Conservation (phyloP, 305 asterid species). For the Solanum aculeatissimum region DNA sequence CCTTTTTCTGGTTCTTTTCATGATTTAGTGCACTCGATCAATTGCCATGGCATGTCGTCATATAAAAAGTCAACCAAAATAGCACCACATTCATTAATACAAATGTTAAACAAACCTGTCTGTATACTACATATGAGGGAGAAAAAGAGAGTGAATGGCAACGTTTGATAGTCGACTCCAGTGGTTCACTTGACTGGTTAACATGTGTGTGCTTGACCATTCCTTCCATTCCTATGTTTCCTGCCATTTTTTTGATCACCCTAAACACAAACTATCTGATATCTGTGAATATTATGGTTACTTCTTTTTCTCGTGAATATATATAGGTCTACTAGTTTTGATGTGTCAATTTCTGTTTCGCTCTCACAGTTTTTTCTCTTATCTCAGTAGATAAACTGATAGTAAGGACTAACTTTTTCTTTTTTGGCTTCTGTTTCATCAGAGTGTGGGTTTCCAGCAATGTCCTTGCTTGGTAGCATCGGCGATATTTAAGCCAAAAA, state of each 20-base stretch:
- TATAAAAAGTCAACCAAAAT: background rate
- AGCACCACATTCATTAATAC: background rate
- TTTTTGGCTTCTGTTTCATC: constrained; percentile 7
- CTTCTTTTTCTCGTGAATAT: background rate
- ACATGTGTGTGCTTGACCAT: background rate
- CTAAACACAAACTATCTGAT: background rate
- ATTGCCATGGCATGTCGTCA: background rate
- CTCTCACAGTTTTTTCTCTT: background rate
- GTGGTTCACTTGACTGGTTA: background rate
- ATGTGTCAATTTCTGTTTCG: background rate
- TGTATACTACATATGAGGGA: background rate
- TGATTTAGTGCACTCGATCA: background rate
- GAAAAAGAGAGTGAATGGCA: background rate
- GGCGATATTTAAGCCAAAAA: constrained; percentile 51
- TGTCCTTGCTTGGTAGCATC: constrained; percentile 51
- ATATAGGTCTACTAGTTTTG: background rate
- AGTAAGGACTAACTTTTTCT: background rate
- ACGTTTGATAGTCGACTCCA: background rate
- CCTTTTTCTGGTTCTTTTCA: background rate
- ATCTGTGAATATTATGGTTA: background rate
- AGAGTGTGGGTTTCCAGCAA: constrained; percentile 51
- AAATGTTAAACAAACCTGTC: background rate
- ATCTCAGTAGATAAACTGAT: background rate
- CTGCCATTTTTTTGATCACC: background rate
- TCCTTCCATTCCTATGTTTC: background rate